These are phyloP conservation scores for Besnoitia besnoiti DNA, from an alignment of 169 alveolate genomes.

Conservation along the genomic window DNA sequence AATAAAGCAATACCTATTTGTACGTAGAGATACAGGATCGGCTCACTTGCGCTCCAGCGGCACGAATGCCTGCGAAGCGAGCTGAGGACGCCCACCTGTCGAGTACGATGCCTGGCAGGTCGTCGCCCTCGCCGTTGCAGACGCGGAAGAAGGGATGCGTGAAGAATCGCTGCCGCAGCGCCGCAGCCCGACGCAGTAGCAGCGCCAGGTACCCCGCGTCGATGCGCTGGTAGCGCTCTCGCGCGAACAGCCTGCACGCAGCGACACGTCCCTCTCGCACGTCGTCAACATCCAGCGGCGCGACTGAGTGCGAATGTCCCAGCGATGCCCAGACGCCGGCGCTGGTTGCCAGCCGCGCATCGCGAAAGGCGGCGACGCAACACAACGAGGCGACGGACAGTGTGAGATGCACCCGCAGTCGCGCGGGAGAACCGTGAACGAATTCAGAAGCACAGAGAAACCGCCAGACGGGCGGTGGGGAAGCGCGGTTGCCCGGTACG, in stretches of 20 bases:
- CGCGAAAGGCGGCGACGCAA: background rate
- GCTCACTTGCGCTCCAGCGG: too few species aligned
- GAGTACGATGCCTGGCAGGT: conserved; percentile 71
- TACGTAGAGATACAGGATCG: too few species aligned
- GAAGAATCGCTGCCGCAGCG: conserved; percentile 53
- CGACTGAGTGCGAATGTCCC: too few species aligned
- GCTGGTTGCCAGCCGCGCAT: too few species aligned
- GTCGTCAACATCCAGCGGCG: too few species aligned
- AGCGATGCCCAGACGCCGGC: too few species aligned
- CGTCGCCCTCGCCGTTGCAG: conserved; percentile 74
- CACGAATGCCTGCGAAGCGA: too few species aligned
- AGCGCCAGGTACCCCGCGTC: background rate
- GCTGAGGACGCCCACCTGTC: too few species aligned
- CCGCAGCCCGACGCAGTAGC: background rate
- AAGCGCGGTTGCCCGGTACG: too few species aligned
- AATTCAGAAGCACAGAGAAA: too few species aligned
- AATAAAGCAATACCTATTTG: too few species aligned
- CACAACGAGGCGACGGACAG: background rate
- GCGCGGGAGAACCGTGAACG: background rate
- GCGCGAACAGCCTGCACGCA: background rate
- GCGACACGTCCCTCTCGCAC: background rate
- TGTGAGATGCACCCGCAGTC: background rate
- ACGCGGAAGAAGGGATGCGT: conserved; percentile 71
- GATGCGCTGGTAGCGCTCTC: background rate
- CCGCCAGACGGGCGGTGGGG: too few species aligned